Evolutionary conservation across 371 early-diverging fungal species (phyloP).

Genomic region (Lichtheimia hyalospora): DNA sequence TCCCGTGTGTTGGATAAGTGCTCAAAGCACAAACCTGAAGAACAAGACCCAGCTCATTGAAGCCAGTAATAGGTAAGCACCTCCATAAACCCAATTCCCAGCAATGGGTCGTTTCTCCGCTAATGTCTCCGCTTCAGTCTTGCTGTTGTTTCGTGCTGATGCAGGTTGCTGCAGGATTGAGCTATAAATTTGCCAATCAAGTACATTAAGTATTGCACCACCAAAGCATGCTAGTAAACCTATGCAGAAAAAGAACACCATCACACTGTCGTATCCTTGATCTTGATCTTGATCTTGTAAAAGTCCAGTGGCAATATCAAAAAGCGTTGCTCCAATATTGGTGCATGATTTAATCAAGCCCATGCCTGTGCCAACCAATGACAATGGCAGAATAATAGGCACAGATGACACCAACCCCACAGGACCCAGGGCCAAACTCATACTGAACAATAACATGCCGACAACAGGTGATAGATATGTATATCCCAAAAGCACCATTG

Average conservation of each 20-base stretch:
- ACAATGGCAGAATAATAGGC: slow-evolving; percentile 57
- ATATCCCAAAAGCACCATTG: slow-evolving; percentile 50
- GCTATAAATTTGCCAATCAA: slow-evolving; percentile 35
- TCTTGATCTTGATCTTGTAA: slow-evolving; percentile 53
- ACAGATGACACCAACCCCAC: slow-evolving; percentile 64
- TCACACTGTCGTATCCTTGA: slow-evolving; percentile 49
- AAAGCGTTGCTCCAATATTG: slow-evolving; percentile 63
- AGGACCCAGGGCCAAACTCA: slow-evolving; percentile 67
- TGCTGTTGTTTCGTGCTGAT: no score
- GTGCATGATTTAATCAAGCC: slow-evolving; percentile 65
- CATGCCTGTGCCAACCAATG: slow-evolving; percentile 64
- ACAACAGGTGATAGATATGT: slow-evolving; percentile 51
- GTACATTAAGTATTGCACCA: slow-evolving; percentile 35
- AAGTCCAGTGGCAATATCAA: slow-evolving; percentile 64
- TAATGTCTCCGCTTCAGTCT: no score
- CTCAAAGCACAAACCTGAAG: slow-evolving; percentile 8
- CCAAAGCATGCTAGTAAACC: slow-evolving; percentile 39
- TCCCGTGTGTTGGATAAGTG: no score
- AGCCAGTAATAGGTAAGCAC: slow-evolving; percentile 6
- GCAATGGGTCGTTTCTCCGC: no score
- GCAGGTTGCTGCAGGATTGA: slow-evolving; percentile 1
- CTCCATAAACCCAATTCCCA: slow-evolving; percentile 14
- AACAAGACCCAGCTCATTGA: slow-evolving; percentile 14
- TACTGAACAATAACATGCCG: slow-evolving; percentile 62
- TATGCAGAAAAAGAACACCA: slow-evolving; percentile 50